A percentile compares a stretch with the other conserved stretches of the same genome.
Evolutionary conservation across 1,139 yeast species (phyloP).

Genomic region (Debaryomycetaceae sp.): DNA sequence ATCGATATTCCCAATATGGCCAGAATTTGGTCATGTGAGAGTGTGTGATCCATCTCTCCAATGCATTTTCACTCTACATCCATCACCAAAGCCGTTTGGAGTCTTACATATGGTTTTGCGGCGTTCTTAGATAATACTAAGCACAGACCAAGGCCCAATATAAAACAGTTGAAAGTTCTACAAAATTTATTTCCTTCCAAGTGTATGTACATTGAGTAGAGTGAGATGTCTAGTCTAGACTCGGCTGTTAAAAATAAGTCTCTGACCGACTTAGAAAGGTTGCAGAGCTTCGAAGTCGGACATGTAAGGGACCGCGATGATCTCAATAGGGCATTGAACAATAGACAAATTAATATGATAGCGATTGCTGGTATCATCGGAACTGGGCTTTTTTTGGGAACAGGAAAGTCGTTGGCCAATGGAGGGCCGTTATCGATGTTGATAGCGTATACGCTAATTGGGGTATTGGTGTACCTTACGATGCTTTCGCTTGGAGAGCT

Average conservation of each 20-base stretch:
- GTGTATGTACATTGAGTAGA: background rate
- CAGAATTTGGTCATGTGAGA: background rate
- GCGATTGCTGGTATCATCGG: slow-evolving; percentile 68
- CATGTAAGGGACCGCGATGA: slow-evolving; percentile 16
- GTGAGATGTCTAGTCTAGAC: background rate
- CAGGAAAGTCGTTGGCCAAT: slow-evolving; percentile 54
- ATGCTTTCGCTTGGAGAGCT: slow-evolving; percentile 66
- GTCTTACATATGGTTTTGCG: background rate
- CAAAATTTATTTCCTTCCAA: background rate
- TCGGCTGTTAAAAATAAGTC: background rate
- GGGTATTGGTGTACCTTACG: slow-evolving; percentile 55
- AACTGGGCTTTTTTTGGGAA: slow-evolving; percentile 64
- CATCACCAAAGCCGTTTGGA: background rate
- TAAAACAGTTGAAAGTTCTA: too few relatives aligned
- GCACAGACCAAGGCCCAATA: background rate
- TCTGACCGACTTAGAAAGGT: background rate
- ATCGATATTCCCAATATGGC: too few relatives aligned
- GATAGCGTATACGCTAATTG: slow-evolving; percentile 56
- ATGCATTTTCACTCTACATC: too few relatives aligned
- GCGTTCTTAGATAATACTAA: background rate
- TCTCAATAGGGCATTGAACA: slow-evolving; percentile 42
- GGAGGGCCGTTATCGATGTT: slow-evolving; percentile 68
- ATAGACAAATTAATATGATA: slow-evolving; percentile 59
- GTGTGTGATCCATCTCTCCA: background rate
- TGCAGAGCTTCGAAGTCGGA: background rate